Evolutionary conservation across 768 basidiomycete genomes (phyloP).

Genomic region (Boletus coccyginus): DNA sequence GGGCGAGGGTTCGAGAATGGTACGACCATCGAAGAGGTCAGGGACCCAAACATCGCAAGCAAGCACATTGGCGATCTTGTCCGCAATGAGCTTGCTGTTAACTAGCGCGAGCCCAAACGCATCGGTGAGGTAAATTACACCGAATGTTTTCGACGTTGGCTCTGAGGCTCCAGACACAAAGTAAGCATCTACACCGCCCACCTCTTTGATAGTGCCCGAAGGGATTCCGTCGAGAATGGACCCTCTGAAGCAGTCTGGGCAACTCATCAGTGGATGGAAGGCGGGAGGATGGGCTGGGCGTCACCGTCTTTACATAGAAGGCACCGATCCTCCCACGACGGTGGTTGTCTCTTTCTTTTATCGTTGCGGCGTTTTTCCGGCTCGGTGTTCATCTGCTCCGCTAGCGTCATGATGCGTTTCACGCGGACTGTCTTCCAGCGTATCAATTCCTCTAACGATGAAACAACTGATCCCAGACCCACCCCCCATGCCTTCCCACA

Average conservation of each 20-base stretch:
- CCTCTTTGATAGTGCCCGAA: constrained; percentile 35
- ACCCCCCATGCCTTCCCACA: constrained; percentile 3
- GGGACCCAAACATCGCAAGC: constrained; percentile 64
- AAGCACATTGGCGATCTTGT: constrained; percentile 45
- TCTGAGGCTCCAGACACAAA: constrained; percentile 30
- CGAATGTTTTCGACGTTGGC: constrained; percentile 17
- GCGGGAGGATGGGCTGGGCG: not conserved
- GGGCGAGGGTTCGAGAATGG: not conserved
- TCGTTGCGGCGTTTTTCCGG: too few relatives aligned
- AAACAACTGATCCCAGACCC: not conserved
- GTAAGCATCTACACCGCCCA: constrained; percentile 40
- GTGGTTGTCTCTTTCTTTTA: too few relatives aligned
- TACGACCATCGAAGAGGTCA: constrained; percentile 54
- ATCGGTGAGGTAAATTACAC: constrained; percentile 55
- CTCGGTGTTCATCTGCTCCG: too few relatives aligned
- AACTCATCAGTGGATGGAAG: constrained; percentile 1
- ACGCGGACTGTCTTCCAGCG: not conserved
- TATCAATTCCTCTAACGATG: not conserved
- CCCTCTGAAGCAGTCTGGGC: constrained; percentile 37
- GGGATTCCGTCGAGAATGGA: constrained; percentile 46
- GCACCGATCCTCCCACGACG: not conserved
- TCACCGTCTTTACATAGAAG: not conserved
- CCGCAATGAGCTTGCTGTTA: constrained; percentile 58
- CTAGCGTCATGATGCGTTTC: not conserved
- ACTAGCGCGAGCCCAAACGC: constrained; percentile 51